Evolutionary conservation across 768 basidiomycete genomes (phyloP).

Genomic region (Tylopilus subfusipes): DNA sequence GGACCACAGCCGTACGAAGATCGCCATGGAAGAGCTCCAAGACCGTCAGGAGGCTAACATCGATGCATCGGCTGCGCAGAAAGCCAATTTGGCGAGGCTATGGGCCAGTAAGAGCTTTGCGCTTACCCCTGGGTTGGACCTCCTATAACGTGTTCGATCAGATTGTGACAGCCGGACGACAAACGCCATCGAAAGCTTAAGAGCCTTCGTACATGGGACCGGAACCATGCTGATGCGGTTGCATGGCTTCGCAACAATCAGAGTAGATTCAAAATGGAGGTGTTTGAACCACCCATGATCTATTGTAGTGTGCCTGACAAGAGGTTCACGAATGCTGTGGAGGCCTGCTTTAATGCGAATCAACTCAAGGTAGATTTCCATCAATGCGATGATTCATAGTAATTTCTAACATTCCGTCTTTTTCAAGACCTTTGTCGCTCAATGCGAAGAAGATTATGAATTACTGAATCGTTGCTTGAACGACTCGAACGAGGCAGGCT

Average conservation of each 20-base stretch:
- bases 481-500: constrained; percentile 50
- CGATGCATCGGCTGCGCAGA: constrained; percentile 33
- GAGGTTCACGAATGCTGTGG: constrained; percentile 63
- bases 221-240: constrained; percentile 59
- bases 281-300: constrained; percentile 85
- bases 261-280: constrained; percentile 66
- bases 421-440: constrained; percentile 76
- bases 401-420: background rate
- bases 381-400: background rate
- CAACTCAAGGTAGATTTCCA: constrained; percentile 57
- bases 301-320: constrained; percentile 64
- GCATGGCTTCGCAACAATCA: constrained; percentile 69
- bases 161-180: constrained; percentile 53
- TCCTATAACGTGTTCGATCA: constrained; percentile 23
- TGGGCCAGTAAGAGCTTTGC: constrained; percentile 23
- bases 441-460: constrained; percentile 78
- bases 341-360: constrained; percentile 58
- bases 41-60: constrained; percentile 36
- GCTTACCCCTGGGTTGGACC: background rate
- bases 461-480: constrained; percentile 65
- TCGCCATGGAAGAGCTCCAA: constrained; percentile 36
- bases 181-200: constrained; percentile 57
- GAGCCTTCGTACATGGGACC: constrained; percentile 50
- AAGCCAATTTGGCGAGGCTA: constrained; percentile 30
- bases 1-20: constrained; percentile 22